Percentiles rank a stretch among this genome's conserved stretches.
Conservation (phyloP, 2,329 filamentous ascomycete species). For the Aquanectria penicillioides region DNA sequence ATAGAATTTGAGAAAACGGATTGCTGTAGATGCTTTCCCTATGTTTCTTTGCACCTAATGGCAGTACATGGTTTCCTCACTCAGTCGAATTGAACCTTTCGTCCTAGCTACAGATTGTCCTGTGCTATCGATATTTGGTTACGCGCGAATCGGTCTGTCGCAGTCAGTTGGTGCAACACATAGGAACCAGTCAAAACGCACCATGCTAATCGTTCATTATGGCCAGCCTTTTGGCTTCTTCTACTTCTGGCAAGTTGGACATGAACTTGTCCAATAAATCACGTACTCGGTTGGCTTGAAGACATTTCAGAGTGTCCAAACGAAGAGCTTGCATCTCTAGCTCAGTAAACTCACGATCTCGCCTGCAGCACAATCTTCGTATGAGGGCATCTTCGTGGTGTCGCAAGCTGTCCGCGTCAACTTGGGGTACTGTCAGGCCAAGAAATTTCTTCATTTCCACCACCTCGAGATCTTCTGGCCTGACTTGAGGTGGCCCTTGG, state of each 20-base stretch:
- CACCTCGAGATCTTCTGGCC: conserved; percentile 6
- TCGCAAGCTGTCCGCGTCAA: conserved; percentile 1
- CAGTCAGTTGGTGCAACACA: too few relatives aligned
- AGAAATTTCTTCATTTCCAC: conserved; percentile 17
- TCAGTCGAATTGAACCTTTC: too few relatives aligned
- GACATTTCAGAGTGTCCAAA: neutral
- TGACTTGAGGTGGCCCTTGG: neutral
- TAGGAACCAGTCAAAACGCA: too few relatives aligned
- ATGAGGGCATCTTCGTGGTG: neutral
- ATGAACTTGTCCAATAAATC: neutral
- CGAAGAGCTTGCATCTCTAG: neutral
- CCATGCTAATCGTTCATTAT: too few relatives aligned
- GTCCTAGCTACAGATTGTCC: too few relatives aligned
- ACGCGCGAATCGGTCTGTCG: too few relatives aligned
- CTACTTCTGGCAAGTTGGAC: neutral
- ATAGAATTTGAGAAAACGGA: too few relatives aligned
- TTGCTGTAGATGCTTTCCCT: too few relatives aligned
- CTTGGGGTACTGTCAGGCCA: neutral
- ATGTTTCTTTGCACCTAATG: too few relatives aligned
- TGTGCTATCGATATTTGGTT: too few relatives aligned
- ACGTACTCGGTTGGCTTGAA: neutral
- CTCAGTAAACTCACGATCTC: neutral
- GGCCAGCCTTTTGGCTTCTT: neutral
- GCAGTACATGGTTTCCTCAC: too few relatives aligned
- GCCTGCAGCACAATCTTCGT: neutral